Base-by-base conservation (phyloP, 148 eudicot species). In the Cornus florida region DNA sequence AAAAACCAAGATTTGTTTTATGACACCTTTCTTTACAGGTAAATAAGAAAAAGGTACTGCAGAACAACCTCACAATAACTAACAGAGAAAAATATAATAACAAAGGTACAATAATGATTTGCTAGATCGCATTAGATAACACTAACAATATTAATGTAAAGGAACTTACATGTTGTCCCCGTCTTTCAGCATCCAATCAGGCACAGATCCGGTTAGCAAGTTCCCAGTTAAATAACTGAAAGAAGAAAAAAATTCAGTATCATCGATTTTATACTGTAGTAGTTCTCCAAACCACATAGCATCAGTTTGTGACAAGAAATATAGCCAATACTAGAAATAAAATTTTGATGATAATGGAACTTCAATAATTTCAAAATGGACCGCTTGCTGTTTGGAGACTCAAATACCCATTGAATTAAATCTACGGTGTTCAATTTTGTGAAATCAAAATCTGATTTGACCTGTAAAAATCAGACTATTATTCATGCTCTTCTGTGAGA, bases 181-280 rank as follows among this genome's bases (percentile, higher is more conserved):
- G 39, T 8, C 33, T 4, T 76, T 64, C 19, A 56, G 71, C 72
- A 83, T 80, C 86, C 86, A 83, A 43, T 46, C 67, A 76, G 80
- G 83, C 24, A 83, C 62, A 16, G 57, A 3, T 72, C 86, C 83
- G 59, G 33, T 62, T 14, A 83, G 80, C 80, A 75, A 39, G 80
- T 83, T 83, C 17, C 83, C 83, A 43, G 83, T 79, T 28, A 83
- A 39, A 76, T 66, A 75, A 43, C 86, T 83, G 39, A 41, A 24
- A 53, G 35, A 70, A 46, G 7, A 53, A 62, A 23, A 22, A 64
- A 43, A 69, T 41, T 2, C 46, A 46, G 13, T 38, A 9, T 39
- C 31, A 48, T 74, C 1, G 73, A 50, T 68, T n/a, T 59, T 60
- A 20, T 28, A 10, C 33, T 12, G n/a, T 6, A 60, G 19, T 62